Evolutionary conservation across 2,329 filamentous ascomycete species (phyloP).

Genomic region (Diaporthe batatas): DNA sequence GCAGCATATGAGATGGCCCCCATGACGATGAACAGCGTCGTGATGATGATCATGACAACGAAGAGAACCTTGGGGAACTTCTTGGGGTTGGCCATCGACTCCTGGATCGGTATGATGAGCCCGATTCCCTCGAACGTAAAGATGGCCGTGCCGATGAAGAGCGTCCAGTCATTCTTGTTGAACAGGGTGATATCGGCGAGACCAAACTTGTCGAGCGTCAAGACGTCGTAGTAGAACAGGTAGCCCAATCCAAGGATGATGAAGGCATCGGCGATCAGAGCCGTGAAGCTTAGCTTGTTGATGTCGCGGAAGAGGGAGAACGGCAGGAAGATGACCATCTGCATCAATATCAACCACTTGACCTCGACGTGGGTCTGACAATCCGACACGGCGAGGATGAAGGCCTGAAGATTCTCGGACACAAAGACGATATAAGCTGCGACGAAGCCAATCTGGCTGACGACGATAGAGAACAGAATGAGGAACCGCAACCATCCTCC

Average conservation of each 20-base stretch:
- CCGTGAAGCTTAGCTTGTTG: conserved; percentile 95
- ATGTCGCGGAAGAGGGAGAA: conserved; percentile 96
- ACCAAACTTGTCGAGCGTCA: conserved; percentile 82
- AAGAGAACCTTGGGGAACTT: conserved; percentile 93
- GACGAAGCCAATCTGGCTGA: conserved; percentile 95
- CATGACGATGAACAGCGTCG: conserved; percentile 89
- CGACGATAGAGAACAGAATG: conserved; percentile 91
- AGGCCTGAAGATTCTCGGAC: conserved; percentile 93
- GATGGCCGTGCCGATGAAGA: conserved; percentile 98
- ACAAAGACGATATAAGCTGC: conserved; percentile 98
- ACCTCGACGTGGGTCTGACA: conserved; percentile 90
- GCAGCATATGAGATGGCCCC: conserved; percentile 96
- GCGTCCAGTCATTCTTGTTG: conserved; percentile 92
- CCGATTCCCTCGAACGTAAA: conserved; percentile 99
- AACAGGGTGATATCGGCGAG: conserved; percentile 90
- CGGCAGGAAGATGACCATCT: conserved; percentile 94
- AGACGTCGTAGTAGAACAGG: conserved; percentile 94
- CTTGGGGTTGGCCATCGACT: conserved; percentile 91
- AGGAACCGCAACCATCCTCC: conserved; percentile 89
- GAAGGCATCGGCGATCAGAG: conserved; percentile 92
- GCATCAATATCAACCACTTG: conserved; percentile 90
- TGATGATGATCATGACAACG: conserved; percentile 95
- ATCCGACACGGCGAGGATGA: conserved; percentile 90
- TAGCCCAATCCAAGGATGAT: conserved; percentile 94
- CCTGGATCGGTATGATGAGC: conserved; percentile 97